Evolutionary conservation across 495 filamentous ascomycete genomes (phyloP).

Genomic region (Penicillium parvum): DNA sequence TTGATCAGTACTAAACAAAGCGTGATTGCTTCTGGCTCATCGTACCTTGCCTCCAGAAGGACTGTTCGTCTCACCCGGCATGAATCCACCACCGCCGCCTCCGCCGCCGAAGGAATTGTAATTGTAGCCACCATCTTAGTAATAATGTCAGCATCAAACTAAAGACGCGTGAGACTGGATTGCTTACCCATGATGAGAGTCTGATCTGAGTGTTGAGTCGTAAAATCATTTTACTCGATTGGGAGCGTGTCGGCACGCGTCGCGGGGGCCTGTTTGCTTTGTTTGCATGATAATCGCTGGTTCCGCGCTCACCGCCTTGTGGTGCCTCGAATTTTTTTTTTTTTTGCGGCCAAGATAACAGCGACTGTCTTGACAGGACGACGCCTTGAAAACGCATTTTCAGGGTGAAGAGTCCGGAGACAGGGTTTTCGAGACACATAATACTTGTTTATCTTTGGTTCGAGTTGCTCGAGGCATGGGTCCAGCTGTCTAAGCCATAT

Average conservation of each 20-base stretch:
- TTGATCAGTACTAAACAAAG: too few species aligned
- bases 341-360: constrained; percentile 25
- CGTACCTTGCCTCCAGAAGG: constrained; percentile 43
- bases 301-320: constrained; percentile 36
- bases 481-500: constrained; percentile 6
- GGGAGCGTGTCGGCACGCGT: constrained; percentile 42
- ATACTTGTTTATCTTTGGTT: not conserved
- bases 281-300: constrained; percentile 31
- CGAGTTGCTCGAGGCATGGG: constrained; percentile 2
- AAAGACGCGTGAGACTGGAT: not conserved
- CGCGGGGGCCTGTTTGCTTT: constrained; percentile 35
- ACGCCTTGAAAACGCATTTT: constrained; percentile 8
- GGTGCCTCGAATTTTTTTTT: constrained; percentile 28
- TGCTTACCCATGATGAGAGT: constrained; percentile 32
- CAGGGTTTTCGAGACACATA: not conserved
- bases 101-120: constrained; percentile 57
- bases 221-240: constrained; percentile 41
- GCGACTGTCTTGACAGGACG: constrained; percentile 8
- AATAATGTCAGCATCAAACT: constrained; percentile 1
- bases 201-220: constrained; percentile 10
- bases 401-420: constrained; percentile 4
- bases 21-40: not conserved
- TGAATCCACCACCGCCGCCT: constrained; percentile 68
- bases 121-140: constrained; percentile 30
- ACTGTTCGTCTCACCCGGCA: constrained; percentile 49